These are phyloP conservation scores for Ustilago esculenta DNA, from an alignment of 1,284 basidiomycete genomes.

Conservation along the genomic window DNA sequence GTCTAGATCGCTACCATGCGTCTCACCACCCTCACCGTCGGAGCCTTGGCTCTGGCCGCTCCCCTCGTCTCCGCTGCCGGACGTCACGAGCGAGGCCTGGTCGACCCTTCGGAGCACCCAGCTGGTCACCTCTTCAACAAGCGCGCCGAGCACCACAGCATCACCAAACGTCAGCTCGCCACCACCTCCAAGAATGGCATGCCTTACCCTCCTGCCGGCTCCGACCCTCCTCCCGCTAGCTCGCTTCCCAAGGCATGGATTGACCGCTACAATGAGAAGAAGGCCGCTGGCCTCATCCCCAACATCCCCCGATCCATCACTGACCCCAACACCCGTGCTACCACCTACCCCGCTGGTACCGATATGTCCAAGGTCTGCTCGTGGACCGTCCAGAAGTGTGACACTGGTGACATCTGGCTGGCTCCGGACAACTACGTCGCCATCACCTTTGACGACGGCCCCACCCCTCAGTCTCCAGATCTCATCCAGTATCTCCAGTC, in stretches of 20 bases:
- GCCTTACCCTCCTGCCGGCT: conserved; percentile 51
- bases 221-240: conserved; percentile 41
- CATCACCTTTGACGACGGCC: conserved; percentile 76
- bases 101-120: conserved; percentile 37
- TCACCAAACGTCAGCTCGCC: conserved; percentile 44
- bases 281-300: conserved; percentile 78
- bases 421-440: conserved; percentile 54
- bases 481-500: conserved; percentile 73
- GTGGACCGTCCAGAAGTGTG: conserved; percentile 58
- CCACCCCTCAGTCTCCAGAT: conserved; percentile 68
- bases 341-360: conserved; percentile 49
- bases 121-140: conserved; percentile 47
- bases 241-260: conserved; percentile 71
- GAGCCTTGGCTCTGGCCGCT: conserved; percentile 43
- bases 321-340: conserved; percentile 39
- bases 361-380: conserved; percentile 55
- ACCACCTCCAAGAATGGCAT: conserved; percentile 51
- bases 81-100: conserved; percentile 34
- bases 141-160: conserved; percentile 33
- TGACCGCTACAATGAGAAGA: conserved; percentile 73
- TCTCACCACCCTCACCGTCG: conserved; percentile 34
- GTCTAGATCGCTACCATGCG: conserved; percentile 23
- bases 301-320: conserved; percentile 72
- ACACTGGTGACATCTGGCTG: conserved; percentile 54
- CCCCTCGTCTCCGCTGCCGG: conserved; percentile 29